These are phyloP conservation scores for Leccinum glutinopallens DNA, from an alignment of 1,284 basidiomycete genomes.

Conservation along the genomic window DNA sequence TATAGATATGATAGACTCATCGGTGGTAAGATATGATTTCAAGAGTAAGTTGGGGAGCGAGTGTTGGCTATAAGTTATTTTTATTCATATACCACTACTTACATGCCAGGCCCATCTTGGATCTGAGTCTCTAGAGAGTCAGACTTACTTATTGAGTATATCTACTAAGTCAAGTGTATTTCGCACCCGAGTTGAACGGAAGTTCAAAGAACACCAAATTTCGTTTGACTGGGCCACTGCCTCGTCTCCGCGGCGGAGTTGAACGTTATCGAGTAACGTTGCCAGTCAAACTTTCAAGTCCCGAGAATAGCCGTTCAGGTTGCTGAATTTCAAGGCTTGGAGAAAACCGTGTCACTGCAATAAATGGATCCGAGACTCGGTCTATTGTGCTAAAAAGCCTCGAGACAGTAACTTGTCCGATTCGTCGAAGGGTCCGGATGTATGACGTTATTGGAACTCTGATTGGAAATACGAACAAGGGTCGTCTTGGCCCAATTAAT, in stretches of 20 bases:
- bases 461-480: neutral
- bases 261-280: neutral
- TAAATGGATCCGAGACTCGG: neutral
- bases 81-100: neutral
- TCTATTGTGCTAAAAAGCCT: neutral
- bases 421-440: too few species aligned
- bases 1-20: neutral
- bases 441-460: neutral
- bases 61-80: neutral
- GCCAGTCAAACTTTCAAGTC: too few species aligned
- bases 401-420: neutral
- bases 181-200: neutral
- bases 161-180: neutral
- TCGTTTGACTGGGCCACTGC: neutral
- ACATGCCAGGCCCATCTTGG: too few species aligned
- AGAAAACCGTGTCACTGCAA: neutral
- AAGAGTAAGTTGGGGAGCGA: constrained; percentile 1
- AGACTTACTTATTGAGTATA: too few species aligned
- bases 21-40: neutral
- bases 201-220: neutral
- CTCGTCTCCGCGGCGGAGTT: neutral
- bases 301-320: too few species aligned
- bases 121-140: too few species aligned
- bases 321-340: too few species aligned
- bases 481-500: neutral